phyloP scores from a whole-genome alignment of 345 rosid genomes.

The Aquilaria malaccensis region DNA sequence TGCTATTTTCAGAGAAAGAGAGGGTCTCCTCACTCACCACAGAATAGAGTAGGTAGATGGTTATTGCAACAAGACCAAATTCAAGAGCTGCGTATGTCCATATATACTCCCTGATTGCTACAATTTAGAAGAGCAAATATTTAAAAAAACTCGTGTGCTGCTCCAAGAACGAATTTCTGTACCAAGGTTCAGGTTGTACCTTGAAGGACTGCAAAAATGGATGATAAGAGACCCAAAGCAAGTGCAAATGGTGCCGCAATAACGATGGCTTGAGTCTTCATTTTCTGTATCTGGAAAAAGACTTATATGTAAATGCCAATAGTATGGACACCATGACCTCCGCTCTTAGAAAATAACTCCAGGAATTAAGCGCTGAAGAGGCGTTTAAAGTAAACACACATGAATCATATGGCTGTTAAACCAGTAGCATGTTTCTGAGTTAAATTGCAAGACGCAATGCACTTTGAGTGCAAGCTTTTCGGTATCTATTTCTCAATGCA shows the following conservation, averaged over 20 bases:
- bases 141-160: slow-evolving; percentile 1
- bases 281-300: slow-evolving; percentile 45
- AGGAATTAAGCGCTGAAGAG: too few species aligned
- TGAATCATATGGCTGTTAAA: too few species aligned
- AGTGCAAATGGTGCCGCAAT: slow-evolving; percentile 85
- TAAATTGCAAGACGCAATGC: too few species aligned
- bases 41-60: slow-evolving; percentile 48
- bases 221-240: slow-evolving; percentile 61
- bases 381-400: too few species aligned
- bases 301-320: background rate
- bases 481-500: too few species aligned
- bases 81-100: slow-evolving; percentile 95
- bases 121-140: slow-evolving; percentile 12
- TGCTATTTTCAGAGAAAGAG: too few species aligned
- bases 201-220: slow-evolving; percentile 58
- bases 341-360: too few species aligned
- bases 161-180: background rate
- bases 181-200: slow-evolving; percentile 38
- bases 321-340: background rate
- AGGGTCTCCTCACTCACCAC: slow-evolving; percentile 36
- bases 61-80: slow-evolving; percentile 68
- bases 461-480: too few species aligned
- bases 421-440: too few species aligned
- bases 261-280: slow-evolving; percentile 60
- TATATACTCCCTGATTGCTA: slow-evolving; percentile 78